phyloP scores from a whole-genome alignment of 495 filamentous ascomycete species.

The Jackrogersella multiformis region DNA sequence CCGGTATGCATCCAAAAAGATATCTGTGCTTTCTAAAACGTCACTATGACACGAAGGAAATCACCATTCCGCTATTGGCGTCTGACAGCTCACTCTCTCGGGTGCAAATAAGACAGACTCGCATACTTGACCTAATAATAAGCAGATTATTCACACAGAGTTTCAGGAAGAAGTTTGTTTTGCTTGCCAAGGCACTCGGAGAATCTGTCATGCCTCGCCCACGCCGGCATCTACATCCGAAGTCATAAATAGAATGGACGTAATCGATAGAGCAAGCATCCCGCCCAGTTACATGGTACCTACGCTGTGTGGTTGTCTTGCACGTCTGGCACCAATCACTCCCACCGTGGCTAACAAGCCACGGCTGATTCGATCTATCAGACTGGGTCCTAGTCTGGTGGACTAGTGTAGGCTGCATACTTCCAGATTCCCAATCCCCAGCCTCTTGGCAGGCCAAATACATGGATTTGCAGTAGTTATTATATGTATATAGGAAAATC shows the following conservation, averaged over 20 bases:
- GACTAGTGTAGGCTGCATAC: slow-evolving; percentile 26
- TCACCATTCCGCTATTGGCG: neutral
- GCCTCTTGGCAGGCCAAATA: slow-evolving; percentile 18
- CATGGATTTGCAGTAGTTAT: neutral
- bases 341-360: slow-evolving; percentile 13
- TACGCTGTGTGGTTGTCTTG: slow-evolving; percentile 17
- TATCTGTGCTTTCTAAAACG: slow-evolving; percentile 21
- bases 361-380: slow-evolving; percentile 27
- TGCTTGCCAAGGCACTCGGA: slow-evolving; percentile 16
- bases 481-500: too few relatives aligned
- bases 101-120: neutral
- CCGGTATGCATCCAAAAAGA: too few relatives aligned
- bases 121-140: slow-evolving; percentile 2
- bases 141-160: neutral
- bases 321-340: slow-evolving; percentile 38
- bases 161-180: slow-evolving; percentile 7
- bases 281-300: slow-evolving; percentile 5
- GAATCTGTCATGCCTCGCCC: slow-evolving; percentile 24
- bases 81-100: neutral
- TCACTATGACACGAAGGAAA: slow-evolving; percentile 18
- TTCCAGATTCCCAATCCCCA: slow-evolving; percentile 18
- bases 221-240: slow-evolving; percentile 17
- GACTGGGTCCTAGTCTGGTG: slow-evolving; percentile 14
- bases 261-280: neutral
- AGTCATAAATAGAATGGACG: neutral